These are phyloP conservation scores for Malbranchea cinnamomea DNA, from an alignment of 2,329 filamentous ascomycete genomes.

Conservation along the genomic window DNA sequence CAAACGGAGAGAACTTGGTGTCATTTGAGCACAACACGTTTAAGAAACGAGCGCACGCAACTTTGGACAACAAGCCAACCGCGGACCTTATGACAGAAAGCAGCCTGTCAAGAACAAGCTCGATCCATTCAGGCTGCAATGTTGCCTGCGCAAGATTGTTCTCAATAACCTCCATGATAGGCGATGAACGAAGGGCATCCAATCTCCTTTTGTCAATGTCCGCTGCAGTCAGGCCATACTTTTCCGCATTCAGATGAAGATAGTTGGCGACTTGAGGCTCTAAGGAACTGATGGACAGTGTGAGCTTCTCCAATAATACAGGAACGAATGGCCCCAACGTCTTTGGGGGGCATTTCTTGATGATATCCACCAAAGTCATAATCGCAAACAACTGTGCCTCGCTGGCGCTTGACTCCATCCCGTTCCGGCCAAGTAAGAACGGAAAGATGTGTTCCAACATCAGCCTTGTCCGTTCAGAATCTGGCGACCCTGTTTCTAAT, in stretches of 20 bases:
- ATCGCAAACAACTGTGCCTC: constrained; percentile 76
- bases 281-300: constrained; percentile 70
- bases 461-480: constrained; percentile 50
- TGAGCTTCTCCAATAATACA: constrained; percentile 62
- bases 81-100: constrained; percentile 70
- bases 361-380: constrained; percentile 71
- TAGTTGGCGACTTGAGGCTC: constrained; percentile 87
- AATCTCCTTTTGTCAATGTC: constrained; percentile 81
- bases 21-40: constrained; percentile 69
- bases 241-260: constrained; percentile 72
- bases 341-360: constrained; percentile 69
- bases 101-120: constrained; percentile 53
- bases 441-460: constrained; percentile 82
- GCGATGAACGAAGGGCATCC: constrained; percentile 66
- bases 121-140: constrained; percentile 68
- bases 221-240: constrained; percentile 72
- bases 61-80: constrained; percentile 84
- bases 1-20: constrained; percentile 58
- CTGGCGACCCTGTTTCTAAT: constrained; percentile 59
- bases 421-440: constrained; percentile 77
- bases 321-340: constrained; percentile 68
- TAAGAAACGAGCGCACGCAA: constrained; percentile 74
- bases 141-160: constrained; percentile 63
- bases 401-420: constrained; percentile 73
- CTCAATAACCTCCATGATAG: constrained; percentile 84